These are phyloP conservation scores for Suillus discolor DNA, from an alignment of 768 basidiomycete species.

Conservation along the genomic window DNA sequence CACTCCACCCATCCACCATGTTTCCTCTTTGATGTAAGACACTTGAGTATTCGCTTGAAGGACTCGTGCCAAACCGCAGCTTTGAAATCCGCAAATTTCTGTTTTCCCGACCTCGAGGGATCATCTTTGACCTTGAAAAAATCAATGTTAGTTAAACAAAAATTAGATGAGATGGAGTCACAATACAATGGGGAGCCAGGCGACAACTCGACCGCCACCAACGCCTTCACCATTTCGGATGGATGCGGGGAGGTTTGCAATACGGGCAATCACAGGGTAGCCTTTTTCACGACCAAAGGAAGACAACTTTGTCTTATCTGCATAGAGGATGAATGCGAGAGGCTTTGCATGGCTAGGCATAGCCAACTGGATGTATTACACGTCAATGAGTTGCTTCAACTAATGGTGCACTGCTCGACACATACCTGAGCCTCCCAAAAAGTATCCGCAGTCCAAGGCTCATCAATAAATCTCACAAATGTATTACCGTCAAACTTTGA, in stretches of 20 bases:
- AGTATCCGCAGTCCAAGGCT: constrained; percentile 40
- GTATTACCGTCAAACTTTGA: constrained; percentile 30
- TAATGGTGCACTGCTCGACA: neutral
- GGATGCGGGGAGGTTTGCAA: constrained; percentile 15
- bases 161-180: neutral
- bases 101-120: constrained; percentile 8
- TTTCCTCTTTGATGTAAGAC: constrained; percentile 14
- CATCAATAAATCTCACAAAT: constrained; percentile 34
- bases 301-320: constrained; percentile 25
- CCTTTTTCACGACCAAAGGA: constrained; percentile 19
- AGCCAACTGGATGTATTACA: neutral
- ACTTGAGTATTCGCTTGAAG: constrained; percentile 12
- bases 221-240: constrained; percentile 17
- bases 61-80: constrained; percentile 25
- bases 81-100: constrained; percentile 18
- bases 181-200: constrained; percentile 17
- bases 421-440: constrained; percentile 42
- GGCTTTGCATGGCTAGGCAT: constrained; percentile 23
- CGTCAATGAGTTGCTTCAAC: neutral
- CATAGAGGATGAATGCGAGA: constrained; percentile 38
- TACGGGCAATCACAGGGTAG: constrained; percentile 21
- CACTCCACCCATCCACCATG: constrained; percentile 14
- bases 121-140: constrained; percentile 13
- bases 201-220: constrained; percentile 21
- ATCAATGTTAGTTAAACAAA: neutral